Base-by-base conservation (phyloP, 1,139 yeast species). In the Suhomyces kunorum region DNA sequence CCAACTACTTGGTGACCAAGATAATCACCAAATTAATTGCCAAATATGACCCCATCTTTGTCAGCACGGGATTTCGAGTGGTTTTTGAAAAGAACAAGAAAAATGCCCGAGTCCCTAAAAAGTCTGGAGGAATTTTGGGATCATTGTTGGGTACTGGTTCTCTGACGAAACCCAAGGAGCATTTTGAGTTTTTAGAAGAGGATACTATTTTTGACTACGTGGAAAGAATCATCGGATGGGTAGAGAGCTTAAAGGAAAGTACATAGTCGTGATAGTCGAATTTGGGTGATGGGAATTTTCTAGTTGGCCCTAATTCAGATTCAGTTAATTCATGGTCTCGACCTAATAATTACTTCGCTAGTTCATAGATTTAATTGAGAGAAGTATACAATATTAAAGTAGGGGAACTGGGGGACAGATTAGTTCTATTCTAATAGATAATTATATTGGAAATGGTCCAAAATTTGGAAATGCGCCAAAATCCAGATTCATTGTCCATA, bases 121-220 rank as follows among this genome's bases (percentile, higher is more conserved):
- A 16, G 1, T 8, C 15, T 7, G 27, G 15, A n/a, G 28, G 31
- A 5, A 15, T 40, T n/a, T 24, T 43, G 5, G 32, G 46, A 4
- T 54, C 52, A 36, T 46, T 56, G 16, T 48, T 51, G 16, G 45
- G 47, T 53, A 15, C 42, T 47, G 18, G 12, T 22, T 37, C 46
- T 28, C 49, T 31, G 30, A 38, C 34, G 20, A 47, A 36, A 43
- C 34, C 15, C 13, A 42, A 20, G n/a, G 45, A 38, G 17, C 23
- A 24, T 5, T 56, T 48, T 30, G 65, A 62, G 41, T 71, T 70
- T 46, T 54, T 51, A 11, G 62, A 55, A 9, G 47, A 47, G 7
- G 77, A 71, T 48, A 61, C 69, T n/a, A 62, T 70, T 11, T 51
- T 61, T 29, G 63, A 56, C 32, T 66, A 68, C 47, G 54, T 66